Base-by-base conservation (phyloP, 1,284 basidiomycete genomes). In the Taiwanofungus camphoratus region DNA sequence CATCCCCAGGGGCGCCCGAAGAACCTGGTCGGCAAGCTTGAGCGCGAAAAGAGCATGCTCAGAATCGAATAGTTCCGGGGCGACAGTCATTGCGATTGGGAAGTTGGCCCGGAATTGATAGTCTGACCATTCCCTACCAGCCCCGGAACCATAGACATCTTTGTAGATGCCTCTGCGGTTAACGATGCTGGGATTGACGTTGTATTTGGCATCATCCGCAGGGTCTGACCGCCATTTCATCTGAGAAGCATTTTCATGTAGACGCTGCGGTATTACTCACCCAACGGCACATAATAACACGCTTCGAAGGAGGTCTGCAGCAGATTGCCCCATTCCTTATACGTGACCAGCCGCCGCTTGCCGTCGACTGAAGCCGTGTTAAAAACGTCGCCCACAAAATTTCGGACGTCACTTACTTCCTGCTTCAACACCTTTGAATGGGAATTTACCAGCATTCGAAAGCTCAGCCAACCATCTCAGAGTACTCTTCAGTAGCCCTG, bases 101-200 rank as follows among this genome's bases (percentile, higher is more conserved):
- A 93, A 95, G 68, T 97, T 96, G 57, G 83, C 79, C 46, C 92
- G 79, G 54, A 94, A 76, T 66, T 98, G 95, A 63, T 99, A 99
- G 67, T 99, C 94, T 5, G 91, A 90, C 87, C 92, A 97, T 64
- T 93, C 91, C 43, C 90, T 78, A 11, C 84, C 87, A 41, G 71
- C 60, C 1, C 90, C 90, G 13, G 93, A 92, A 27, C 92, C 92
- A 54, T 87, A 90, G 4, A 98, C 92, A 58, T 99, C 95, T 72
- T 99, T 99, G 76, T 99, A 99, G 62, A 98, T 95, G 4, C 95
- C 95, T 37, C 95, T 77, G 19, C 92, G 86, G 63, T 93, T 90
- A 52, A 97, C 74, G 24, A 97, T 67, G 22, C 60, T 70, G 1
- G 87, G 53, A 57, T 92, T 74, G 50, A 97, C 63, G 43, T 74